Evolutionary conservation across 1,284 basidiomycete species (phyloP).

Genomic region (Gymnopus androsaceus): DNA sequence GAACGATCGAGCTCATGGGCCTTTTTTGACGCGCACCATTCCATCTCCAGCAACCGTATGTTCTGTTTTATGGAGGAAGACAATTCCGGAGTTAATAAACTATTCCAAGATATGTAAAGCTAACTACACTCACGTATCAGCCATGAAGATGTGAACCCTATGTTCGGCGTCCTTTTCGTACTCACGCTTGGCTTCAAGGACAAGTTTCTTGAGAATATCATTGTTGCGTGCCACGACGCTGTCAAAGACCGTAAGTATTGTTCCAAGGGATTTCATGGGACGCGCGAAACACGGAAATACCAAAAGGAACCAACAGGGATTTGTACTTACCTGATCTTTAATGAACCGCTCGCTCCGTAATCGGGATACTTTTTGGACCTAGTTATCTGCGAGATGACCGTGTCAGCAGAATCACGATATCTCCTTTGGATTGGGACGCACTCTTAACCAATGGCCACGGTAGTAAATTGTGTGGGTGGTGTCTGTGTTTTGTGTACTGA

Average conservation of each 20-base stretch:
- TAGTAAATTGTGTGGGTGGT: slow-evolving; percentile 73
- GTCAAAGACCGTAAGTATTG: slow-evolving; percentile 19
- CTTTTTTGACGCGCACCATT: slow-evolving; percentile 84
- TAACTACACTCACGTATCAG: slow-evolving; percentile 71
- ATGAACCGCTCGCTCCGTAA: slow-evolving; percentile 64
- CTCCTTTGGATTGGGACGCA: slow-evolving; percentile 36
- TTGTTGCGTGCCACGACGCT: slow-evolving; percentile 85
- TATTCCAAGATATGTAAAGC: slow-evolving; percentile 13
- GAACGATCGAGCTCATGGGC: slow-evolving; percentile 83
- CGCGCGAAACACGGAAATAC: slow-evolving; percentile 16
- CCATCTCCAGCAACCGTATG: slow-evolving; percentile 79
- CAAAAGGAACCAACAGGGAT: slow-evolving; percentile 19
- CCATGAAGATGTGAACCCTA: slow-evolving; percentile 83
- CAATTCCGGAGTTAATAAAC: slow-evolving; percentile 4
- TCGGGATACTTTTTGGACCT: slow-evolving; percentile 75
- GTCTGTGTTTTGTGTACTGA: slow-evolving; percentile 45
- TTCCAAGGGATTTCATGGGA: neutral
- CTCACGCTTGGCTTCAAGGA: slow-evolving; percentile 80
- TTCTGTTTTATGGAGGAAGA: too few relatives aligned
- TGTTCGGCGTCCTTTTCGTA: slow-evolving; percentile 88
- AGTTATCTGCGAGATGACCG: slow-evolving; percentile 59
- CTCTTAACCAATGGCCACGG: slow-evolving; percentile 81
- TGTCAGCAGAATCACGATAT: slow-evolving; percentile 12
- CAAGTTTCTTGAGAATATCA: slow-evolving; percentile 80
- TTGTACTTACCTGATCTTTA: slow-evolving; percentile 77